These are phyloP conservation scores for Heterobasidion occidentale DNA, from an alignment of 1,284 basidiomycete species.

Conservation along the genomic window DNA sequence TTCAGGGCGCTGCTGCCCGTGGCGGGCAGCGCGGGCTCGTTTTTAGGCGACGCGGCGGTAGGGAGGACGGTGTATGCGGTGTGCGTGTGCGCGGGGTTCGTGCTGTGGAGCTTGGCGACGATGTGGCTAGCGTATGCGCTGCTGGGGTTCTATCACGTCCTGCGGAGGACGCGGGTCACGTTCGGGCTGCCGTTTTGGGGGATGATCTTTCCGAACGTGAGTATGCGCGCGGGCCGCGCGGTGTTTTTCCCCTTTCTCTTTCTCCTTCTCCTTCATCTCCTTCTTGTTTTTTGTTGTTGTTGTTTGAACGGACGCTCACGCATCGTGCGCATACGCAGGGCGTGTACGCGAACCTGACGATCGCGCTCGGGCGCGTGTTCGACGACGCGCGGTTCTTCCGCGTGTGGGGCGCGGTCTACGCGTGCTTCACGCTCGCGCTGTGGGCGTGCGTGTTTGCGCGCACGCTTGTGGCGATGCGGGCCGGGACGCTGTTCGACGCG, in stretches of 20 bases:
- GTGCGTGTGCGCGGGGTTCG: constrained; percentile 31
- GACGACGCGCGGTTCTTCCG: constrained; percentile 25
- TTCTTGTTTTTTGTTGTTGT: no score
- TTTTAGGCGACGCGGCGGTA: constrained; percentile 21
- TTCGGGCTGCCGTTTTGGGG: constrained; percentile 42
- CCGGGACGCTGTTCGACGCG: constrained; percentile 10
- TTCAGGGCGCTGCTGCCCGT: constrained; percentile 21
- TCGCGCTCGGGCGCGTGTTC: constrained; percentile 11
- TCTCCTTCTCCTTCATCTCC: no score
- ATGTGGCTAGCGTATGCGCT: constrained; percentile 35
- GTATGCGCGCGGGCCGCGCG: constrained; percentile 20
- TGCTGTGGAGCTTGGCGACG: constrained; percentile 38
- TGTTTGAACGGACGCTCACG: no score
- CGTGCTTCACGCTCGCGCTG: constrained; percentile 33
- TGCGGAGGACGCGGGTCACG: constrained; percentile 17
- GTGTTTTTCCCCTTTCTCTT: constrained; percentile 14
- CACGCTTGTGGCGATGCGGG: constrained; percentile 2
- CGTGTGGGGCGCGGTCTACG: constrained; percentile 26
- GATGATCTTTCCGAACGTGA: constrained; percentile 38
- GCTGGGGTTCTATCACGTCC: constrained; percentile 24
- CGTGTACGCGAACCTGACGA: constrained; percentile 4
- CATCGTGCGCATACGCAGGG: constrained; percentile 17
- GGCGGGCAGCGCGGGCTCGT: constrained; percentile 11
- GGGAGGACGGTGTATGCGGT: constrained; percentile 30
- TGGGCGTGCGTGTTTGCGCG: constrained; percentile 36